phyloP scores from a whole-genome alignment of 139 green algal genomes.

The Chlorella ohadii region DNA sequence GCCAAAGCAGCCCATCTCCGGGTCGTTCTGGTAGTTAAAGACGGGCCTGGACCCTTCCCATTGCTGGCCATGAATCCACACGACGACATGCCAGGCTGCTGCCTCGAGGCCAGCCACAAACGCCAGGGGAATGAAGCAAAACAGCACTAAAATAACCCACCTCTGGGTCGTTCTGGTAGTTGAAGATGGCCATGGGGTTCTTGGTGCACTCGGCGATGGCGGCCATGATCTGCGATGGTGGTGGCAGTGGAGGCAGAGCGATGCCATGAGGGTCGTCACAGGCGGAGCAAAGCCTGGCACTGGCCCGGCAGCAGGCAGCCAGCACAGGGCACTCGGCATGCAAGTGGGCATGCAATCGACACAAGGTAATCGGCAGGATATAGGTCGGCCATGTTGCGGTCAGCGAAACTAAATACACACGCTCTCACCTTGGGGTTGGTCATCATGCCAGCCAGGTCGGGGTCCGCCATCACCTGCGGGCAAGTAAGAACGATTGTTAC shows the following conservation, averaged over 20 bases:
- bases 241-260: no score
- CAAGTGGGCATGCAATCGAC: no score
- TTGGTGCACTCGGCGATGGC: constrained; percentile 85
- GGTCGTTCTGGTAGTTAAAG: not conserved
- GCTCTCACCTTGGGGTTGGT: constrained; percentile 71
- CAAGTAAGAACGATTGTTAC: not conserved
- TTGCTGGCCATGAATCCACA: not conserved
- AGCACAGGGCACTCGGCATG: no score
- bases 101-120: no score
- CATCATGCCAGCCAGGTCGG: constrained; percentile 81
- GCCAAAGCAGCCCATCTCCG: not conserved
- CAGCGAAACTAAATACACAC: no score
- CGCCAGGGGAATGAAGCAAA: no score
- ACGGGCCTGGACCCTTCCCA: not conserved
- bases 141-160: constrained; percentile 72
- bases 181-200: constrained; percentile 86
- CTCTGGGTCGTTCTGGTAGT: constrained; percentile 88
- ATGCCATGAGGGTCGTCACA: no score
- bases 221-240: constrained; percentile 56
- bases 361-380: no score
- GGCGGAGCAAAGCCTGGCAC: no score
- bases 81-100: not conserved
- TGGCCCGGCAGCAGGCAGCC: no score
- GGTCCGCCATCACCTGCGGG: constrained; percentile 76
- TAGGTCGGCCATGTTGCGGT: no score